These are phyloP conservation scores for Boletus patriciae DNA, from an alignment of 768 basidiomycete species.

Conservation along the genomic window DNA sequence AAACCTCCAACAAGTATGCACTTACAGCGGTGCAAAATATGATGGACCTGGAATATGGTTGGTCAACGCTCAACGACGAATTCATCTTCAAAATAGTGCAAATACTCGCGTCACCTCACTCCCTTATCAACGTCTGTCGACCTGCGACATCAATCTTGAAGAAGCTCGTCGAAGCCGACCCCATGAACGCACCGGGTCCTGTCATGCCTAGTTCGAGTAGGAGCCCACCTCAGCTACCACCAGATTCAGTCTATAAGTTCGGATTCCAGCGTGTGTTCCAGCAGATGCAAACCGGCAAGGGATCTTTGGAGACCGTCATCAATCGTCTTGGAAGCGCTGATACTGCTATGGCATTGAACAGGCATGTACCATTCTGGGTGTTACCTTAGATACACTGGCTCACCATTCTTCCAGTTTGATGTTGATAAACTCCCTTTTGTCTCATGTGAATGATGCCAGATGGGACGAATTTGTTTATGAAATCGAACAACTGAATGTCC, in stretches of 20 bases:
- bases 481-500: slow-evolving; percentile 72
- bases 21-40: slow-evolving; percentile 83
- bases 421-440: slow-evolving; percentile 82
- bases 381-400: slow-evolving; percentile 2
- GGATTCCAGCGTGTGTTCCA: slow-evolving; percentile 84
- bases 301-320: slow-evolving; percentile 80
- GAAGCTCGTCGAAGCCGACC: slow-evolving; percentile 85
- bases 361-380: slow-evolving; percentile 41
- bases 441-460: slow-evolving; percentile 71
- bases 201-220: slow-evolving; percentile 61
- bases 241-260: slow-evolving; percentile 76
- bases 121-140: slow-evolving; percentile 86
- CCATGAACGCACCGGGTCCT: slow-evolving; percentile 61
- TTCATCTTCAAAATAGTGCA: slow-evolving; percentile 81
- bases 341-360: slow-evolving; percentile 81
- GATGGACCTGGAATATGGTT: slow-evolving; percentile 85
- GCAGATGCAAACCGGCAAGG: slow-evolving; percentile 72
- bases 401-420: slow-evolving; percentile 61
- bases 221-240: slow-evolving; percentile 48
- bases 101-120: slow-evolving; percentile 71
- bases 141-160: slow-evolving; percentile 90
- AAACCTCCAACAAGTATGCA: slow-evolving; percentile 58
- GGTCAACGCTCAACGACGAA: slow-evolving; percentile 64
- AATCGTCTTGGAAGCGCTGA: slow-evolving; percentile 76
- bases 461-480: slow-evolving; percentile 81